Conservation (phyloP, 75 land plant genomes). For the Larix kaempferi region DNA sequence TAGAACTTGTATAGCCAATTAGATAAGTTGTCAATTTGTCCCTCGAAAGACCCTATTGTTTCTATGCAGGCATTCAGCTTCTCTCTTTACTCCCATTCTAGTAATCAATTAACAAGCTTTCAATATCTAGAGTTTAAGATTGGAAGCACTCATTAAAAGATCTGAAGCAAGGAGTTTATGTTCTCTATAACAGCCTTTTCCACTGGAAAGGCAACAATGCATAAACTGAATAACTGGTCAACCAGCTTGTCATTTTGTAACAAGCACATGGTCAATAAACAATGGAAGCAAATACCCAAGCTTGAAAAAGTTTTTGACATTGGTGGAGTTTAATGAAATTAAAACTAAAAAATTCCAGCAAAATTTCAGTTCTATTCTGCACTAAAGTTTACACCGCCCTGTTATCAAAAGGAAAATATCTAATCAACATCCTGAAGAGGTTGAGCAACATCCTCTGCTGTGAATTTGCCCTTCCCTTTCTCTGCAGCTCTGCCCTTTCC, state of each 20-base stretch:
- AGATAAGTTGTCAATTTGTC: no score
- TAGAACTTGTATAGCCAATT: no score
- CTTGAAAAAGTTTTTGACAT: neutral
- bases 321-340: neutral
- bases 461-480: conserved; percentile 38
- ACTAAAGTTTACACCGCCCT: neutral
- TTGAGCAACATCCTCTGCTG: conserved; percentile 25
- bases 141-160: no score
- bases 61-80: no score
- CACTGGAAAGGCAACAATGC: neutral
- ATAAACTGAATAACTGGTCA: neutral
- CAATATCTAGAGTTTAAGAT: no score
- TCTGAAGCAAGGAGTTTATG: no score
- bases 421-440: conserved; percentile 35
- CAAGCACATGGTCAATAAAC: neutral
- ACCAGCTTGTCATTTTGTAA: neutral
- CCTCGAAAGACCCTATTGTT: no score
- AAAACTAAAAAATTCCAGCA: neutral
- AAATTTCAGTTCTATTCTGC: neutral
- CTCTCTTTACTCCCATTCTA: no score
- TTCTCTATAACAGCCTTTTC: neutral
- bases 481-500: conserved; percentile 43
- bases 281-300: neutral
- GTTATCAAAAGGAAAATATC: neutral
- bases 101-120: no score